Conservation (phyloP, 208 protist genomes). For the Sergeia podlipaevii region DNA sequence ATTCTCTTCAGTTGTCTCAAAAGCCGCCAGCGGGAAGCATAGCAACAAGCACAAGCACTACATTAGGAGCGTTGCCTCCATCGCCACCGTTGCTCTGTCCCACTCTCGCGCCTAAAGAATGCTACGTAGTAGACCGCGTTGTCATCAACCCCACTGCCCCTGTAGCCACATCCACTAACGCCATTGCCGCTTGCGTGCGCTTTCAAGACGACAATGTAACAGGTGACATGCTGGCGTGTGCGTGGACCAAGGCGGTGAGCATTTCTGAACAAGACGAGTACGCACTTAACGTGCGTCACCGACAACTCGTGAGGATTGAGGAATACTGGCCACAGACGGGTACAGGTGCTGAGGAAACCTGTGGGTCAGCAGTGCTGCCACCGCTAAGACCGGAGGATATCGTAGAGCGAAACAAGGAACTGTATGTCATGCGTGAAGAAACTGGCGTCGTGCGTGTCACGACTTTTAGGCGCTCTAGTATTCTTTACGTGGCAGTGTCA, state of each 20-base stretch:
- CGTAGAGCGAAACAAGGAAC: conserved; percentile 23
- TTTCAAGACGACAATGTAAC: conserved; percentile 14
- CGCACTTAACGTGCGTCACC: conserved; percentile 47
- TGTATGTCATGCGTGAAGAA: conserved; percentile 28
- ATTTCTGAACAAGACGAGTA: conserved; percentile 41
- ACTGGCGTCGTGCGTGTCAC: conserved; percentile 44
- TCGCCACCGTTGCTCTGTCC: background rate
- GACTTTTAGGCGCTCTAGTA: conserved; percentile 30
- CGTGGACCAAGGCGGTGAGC: conserved; percentile 40
- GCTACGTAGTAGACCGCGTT: background rate
- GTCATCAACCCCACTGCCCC: background rate
- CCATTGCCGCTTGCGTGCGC: too few relatives aligned
- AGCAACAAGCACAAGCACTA: background rate
- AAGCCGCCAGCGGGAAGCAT: background rate
- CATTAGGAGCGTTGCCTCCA: background rate
- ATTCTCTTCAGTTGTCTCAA: conserved; percentile 19
- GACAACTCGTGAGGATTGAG: conserved; percentile 17
- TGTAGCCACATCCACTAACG: conserved; percentile 11
- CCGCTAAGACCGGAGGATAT: conserved; percentile 44
- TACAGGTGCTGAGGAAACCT: background rate
- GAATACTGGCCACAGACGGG: conserved; percentile 40
- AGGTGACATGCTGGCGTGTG: conserved; percentile 17
- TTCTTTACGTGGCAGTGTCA: conserved; percentile 52
- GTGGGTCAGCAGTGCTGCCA: conserved; percentile 19
- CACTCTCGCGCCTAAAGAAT: background rate